These are phyloP conservation scores for Melanopsichium pennsylvanicum DNA, from an alignment of 1,284 basidiomycete species.

Conservation along the genomic window DNA sequence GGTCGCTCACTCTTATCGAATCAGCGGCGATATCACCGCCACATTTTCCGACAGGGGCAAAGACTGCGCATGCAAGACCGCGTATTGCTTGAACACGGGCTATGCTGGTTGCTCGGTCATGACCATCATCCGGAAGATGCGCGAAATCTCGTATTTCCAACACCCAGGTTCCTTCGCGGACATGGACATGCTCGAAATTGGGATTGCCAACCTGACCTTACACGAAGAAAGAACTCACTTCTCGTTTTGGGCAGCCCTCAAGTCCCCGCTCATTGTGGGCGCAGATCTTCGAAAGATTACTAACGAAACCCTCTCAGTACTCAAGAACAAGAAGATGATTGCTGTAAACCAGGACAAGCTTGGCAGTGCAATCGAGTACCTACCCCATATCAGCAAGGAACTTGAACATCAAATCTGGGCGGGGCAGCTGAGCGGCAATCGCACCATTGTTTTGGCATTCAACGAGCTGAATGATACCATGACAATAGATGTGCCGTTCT, in stretches of 20 bases:
- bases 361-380: too few relatives aligned
- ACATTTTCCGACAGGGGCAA: slow-evolving; percentile 25
- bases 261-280: slow-evolving; percentile 62
- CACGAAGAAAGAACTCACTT: slow-evolving; percentile 57
- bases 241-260: slow-evolving; percentile 60
- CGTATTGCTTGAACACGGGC: slow-evolving; percentile 22
- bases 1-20: slow-evolving; percentile 70
- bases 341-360: slow-evolving; percentile 58
- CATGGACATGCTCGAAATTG: slow-evolving; percentile 56
- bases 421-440: too few relatives aligned
- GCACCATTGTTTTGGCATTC: too few relatives aligned
- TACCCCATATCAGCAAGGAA: too few relatives aligned
- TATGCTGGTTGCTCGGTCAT: slow-evolving; percentile 22
- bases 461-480: too few relatives aligned
- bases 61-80: slow-evolving; percentile 18
- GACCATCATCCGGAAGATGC: too few relatives aligned
- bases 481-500: too few relatives aligned
- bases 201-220: slow-evolving; percentile 32
- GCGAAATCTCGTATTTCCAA: slow-evolving; percentile 22
- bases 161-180: slow-evolving; percentile 57
- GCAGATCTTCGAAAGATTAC: slow-evolving; percentile 56
- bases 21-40: slow-evolving; percentile 46
- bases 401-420: too few relatives aligned
- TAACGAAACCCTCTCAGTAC: slow-evolving; percentile 37
- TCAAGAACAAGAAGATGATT: slow-evolving; percentile 61